A percentile compares a stretch with the other conserved stretches of the same genome.
These are phyloP conservation scores for Capsicum pubescens DNA, from an alignment of 257 asterid genomes.

Conservation along the genomic window DNA sequence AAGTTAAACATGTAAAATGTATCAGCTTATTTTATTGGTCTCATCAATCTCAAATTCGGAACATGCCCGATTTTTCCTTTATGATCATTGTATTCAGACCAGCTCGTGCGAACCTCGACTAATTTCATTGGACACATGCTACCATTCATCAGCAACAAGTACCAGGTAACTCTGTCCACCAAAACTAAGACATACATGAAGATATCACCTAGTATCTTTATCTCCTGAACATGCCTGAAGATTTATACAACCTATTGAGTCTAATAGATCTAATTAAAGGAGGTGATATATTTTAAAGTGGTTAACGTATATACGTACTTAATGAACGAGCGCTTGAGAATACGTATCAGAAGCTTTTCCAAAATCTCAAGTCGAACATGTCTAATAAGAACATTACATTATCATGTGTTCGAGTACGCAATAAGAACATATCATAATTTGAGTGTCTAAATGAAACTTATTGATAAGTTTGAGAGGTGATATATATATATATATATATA, in stretches of 20 bases:
- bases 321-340: neutral
- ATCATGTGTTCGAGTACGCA: neutral
- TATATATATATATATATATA: too few species aligned
- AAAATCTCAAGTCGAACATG: neutral
- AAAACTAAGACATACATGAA: neutral
- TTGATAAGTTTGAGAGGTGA: neutral
- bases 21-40: too few species aligned
- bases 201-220: neutral
- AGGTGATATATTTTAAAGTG: neutral
- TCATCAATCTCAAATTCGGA: too few species aligned
- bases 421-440: fast-evolving
- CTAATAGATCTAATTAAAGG: neutral
- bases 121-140: fast-evolving
- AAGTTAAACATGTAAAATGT: too few species aligned
- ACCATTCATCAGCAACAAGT: fast-evolving
- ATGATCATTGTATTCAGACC: neutral
- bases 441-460: neutral
- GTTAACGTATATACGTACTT: neutral
- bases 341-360: fast-evolving
- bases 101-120: neutral
- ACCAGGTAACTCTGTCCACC: neutral
- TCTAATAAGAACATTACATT: neutral
- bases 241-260: neutral
- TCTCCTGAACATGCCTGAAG: neutral
- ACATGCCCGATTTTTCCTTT: too few species aligned